Conservation (phyloP, 306 rosid genomes). For the Oemleria cerasiformis region DNA sequence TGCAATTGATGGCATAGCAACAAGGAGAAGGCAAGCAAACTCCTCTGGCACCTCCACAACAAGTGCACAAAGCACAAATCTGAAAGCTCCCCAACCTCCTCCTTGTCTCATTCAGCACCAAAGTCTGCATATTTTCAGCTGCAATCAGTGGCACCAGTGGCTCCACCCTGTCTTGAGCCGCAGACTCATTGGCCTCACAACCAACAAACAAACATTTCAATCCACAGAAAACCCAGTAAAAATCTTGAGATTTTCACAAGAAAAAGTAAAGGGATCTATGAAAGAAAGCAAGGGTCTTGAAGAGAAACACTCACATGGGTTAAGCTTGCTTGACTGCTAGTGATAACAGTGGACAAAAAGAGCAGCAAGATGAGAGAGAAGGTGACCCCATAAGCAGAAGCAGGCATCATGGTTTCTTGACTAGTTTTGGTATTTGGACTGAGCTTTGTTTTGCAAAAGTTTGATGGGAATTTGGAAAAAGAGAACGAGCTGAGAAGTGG, state of each 20-base stretch:
- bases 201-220: slow-evolving; percentile 31
- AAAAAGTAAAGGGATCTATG: slow-evolving; percentile 24
- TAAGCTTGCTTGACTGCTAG: slow-evolving; percentile 39
- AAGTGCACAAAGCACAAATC: slow-evolving; percentile 93
- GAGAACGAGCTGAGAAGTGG: slow-evolving; percentile 22
- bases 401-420: slow-evolving; percentile 45
- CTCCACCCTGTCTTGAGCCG: slow-evolving; percentile 18
- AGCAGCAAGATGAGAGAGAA: slow-evolving; percentile 57
- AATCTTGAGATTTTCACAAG: background rate
- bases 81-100: slow-evolving; percentile 81
- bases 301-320: slow-evolving; percentile 50
- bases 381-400: slow-evolving; percentile 49
- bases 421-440: background rate
- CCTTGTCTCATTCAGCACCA: slow-evolving; percentile 80
- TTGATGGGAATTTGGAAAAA: slow-evolving; percentile 23
- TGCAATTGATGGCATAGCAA: slow-evolving; percentile 99
- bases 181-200: slow-evolving; percentile 68
- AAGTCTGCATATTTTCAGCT: slow-evolving; percentile 51
- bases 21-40: slow-evolving; percentile 95
- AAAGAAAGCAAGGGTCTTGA: slow-evolving; percentile 19
- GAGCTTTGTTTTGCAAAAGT: slow-evolving; percentile 18
- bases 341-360: slow-evolving; percentile 39
- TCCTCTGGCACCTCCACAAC: slow-evolving; percentile 96
- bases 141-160: slow-evolving; percentile 64
- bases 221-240: slow-evolving; percentile 33